phyloP scores from a whole-genome alignment of 768 basidiomycete genomes.

The Rubroboletus satanas region DNA sequence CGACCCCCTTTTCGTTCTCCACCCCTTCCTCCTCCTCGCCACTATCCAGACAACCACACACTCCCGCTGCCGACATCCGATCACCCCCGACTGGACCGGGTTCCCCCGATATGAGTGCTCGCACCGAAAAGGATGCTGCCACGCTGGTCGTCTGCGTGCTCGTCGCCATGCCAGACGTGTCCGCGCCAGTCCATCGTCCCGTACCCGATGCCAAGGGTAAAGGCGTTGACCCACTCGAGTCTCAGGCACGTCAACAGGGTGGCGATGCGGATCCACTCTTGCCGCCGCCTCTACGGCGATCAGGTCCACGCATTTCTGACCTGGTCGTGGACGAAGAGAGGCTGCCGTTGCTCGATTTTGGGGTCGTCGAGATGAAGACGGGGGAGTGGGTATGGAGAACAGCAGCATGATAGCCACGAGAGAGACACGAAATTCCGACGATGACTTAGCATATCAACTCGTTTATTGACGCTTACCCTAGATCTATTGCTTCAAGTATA shows the following conservation, averaged over 20 bases:
- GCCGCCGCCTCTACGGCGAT: background rate
- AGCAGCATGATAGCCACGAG: background rate
- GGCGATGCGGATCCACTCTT: conserved; percentile 2
- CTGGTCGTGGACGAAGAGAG: background rate
- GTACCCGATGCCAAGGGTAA: conserved; percentile 18
- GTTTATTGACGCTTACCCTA: conserved; percentile 2
- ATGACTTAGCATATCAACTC: background rate
- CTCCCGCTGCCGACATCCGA: background rate
- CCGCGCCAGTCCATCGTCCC: background rate
- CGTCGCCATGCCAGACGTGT: conserved; percentile 22
- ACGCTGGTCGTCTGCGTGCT: conserved; percentile 17
- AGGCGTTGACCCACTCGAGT: conserved; percentile 1
- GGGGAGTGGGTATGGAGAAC: conserved; percentile 2
- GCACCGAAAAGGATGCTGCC: background rate
- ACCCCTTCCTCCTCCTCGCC: background rate
- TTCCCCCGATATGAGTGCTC: background rate
- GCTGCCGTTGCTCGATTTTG: conserved; percentile 17
- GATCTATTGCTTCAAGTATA: background rate
- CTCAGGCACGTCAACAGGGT: conserved; percentile 1
- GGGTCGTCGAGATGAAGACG: conserved; percentile 6
- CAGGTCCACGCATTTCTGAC: background rate
- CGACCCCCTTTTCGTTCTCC: background rate
- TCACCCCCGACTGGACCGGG: background rate
- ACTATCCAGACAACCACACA: background rate
- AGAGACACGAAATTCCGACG: background rate